A percentile compares a stretch with the other conserved stretches of the same genome.
These are phyloP conservation scores for Pestalotiopsis sp. DNA, from an alignment of 2,329 filamentous ascomycete species.

Conservation along the genomic window DNA sequence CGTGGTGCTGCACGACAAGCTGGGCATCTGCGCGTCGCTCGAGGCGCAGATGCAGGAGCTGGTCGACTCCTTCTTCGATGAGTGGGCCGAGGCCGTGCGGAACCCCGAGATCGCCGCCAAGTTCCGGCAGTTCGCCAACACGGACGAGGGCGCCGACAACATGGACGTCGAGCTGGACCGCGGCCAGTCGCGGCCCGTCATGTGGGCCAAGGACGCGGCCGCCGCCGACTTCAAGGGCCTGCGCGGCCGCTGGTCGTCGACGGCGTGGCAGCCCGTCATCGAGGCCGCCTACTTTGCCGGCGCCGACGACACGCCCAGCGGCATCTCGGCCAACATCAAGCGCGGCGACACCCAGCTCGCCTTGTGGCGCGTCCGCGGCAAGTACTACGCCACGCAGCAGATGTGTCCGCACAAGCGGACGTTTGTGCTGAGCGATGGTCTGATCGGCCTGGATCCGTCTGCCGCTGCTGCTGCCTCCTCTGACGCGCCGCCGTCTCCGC, in stretches of 20 bases:
- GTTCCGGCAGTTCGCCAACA: slow-evolving; percentile 87
- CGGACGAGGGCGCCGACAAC: slow-evolving; percentile 67
- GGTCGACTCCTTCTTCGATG: slow-evolving; percentile 83
- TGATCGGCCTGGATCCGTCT: slow-evolving; percentile 67
- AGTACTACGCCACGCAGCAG: slow-evolving; percentile 85
- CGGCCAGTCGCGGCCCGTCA: slow-evolving; percentile 71
- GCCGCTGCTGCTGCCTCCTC: neutral
- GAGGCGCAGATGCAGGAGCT: slow-evolving; percentile 88
- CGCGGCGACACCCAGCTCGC: slow-evolving; percentile 88
- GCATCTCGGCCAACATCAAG: slow-evolving; percentile 78
- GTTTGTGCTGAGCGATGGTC: slow-evolving; percentile 84
- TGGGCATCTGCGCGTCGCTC: slow-evolving; percentile 82
- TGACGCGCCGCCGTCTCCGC: slow-evolving; percentile 38
- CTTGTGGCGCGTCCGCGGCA: slow-evolving; percentile 79
- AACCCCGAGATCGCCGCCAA: slow-evolving; percentile 67
- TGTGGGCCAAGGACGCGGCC: slow-evolving; percentile 69
- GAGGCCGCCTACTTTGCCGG: slow-evolving; percentile 69
- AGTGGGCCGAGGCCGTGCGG: slow-evolving; percentile 84
- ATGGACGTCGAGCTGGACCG: slow-evolving; percentile 75
- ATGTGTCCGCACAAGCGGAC: slow-evolving; percentile 95
- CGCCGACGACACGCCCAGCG: slow-evolving; percentile 66
- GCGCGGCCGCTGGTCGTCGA: slow-evolving; percentile 61
- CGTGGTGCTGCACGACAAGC: slow-evolving; percentile 82
- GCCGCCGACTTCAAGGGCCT: slow-evolving; percentile 74
- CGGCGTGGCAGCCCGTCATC: slow-evolving; percentile 81